Evolutionary conservation across 2,329 filamentous ascomycete genomes (phyloP).

Genomic region (Leptodontidium sp.): DNA sequence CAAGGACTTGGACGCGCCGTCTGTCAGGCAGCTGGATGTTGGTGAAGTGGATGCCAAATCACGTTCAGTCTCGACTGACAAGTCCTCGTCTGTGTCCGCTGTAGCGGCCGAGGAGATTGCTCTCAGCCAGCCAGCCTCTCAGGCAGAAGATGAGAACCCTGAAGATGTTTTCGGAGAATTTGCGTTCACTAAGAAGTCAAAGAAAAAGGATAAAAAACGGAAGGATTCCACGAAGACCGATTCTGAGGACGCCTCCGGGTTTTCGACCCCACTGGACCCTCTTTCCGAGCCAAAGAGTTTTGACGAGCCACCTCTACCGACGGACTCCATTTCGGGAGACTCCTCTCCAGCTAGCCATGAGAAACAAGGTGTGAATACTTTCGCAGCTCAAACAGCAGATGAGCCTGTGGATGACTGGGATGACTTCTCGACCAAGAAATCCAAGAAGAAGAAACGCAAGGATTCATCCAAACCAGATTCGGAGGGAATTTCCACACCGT

Average conservation of each 20-base stretch:
- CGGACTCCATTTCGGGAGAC: background rate
- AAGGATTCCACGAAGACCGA: slow-evolving; percentile 22
- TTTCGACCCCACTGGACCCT: slow-evolving; percentile 20
- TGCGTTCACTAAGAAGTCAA: slow-evolving; percentile 26
- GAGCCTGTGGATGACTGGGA: slow-evolving; percentile 29
- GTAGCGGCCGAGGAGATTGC: background rate
- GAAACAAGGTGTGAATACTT: slow-evolving; percentile 3
- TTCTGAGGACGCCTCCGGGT: slow-evolving; percentile 18
- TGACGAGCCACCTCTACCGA: slow-evolving; percentile 14
- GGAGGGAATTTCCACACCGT: slow-evolving; percentile 21
- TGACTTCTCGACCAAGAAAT: slow-evolving; percentile 33
- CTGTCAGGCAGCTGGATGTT: background rate
- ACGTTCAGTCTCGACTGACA: background rate
- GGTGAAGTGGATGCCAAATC: background rate
- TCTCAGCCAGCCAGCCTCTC: slow-evolving; percentile 9
- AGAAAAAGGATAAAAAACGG: slow-evolving; percentile 31
- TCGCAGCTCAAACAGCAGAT: slow-evolving; percentile 1
- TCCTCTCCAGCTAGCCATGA: background rate
- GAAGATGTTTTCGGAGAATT: slow-evolving; percentile 29
- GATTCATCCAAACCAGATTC: slow-evolving; percentile 31
- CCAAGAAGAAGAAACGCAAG: slow-evolving; percentile 38
- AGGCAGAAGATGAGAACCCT: slow-evolving; percentile 7
- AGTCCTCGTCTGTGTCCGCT: too few species aligned
- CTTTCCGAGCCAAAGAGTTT: slow-evolving; percentile 7
- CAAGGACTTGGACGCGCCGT: background rate